Conservation (phyloP, 805 yeast species). For the Candida maris region DNA sequence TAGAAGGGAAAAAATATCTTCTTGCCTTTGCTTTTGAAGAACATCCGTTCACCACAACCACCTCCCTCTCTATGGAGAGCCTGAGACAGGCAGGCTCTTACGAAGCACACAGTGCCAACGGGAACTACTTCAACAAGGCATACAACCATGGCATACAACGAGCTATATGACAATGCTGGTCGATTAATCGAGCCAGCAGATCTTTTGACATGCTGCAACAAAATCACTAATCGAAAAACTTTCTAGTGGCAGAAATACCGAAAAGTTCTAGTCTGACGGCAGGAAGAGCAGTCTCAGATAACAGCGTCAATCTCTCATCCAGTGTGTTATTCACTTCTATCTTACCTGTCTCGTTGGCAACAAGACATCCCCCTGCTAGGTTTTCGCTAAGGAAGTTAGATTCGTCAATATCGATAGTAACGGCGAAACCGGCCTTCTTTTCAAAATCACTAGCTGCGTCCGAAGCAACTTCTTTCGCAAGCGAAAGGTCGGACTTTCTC, state of each 20-base stretch:
- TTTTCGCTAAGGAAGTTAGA: constrained; percentile 55
- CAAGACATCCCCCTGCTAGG: constrained; percentile 80
- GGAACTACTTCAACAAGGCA: no score
- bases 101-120: no score
- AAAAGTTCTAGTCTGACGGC: constrained; percentile 87
- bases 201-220: constrained; percentile 2
- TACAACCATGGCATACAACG: neutral
- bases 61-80: no score
- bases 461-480: constrained; percentile 58
- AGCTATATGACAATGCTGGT: constrained; percentile 1
- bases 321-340: constrained; percentile 90
- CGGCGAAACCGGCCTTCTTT: constrained; percentile 54
- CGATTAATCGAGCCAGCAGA: neutral
- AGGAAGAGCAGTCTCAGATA: constrained; percentile 84
- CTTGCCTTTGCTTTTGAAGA: no score
- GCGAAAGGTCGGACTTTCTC: constrained; percentile 57
- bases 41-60: no score
- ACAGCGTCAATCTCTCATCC: constrained; percentile 85
- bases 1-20: no score
- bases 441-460: constrained; percentile 64
- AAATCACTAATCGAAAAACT: constrained; percentile 75
- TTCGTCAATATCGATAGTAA: constrained; percentile 55
- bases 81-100: no score
- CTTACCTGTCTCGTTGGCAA: constrained; percentile 68
- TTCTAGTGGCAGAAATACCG: constrained; percentile 81